Conservation (phyloP, 108 stramenopile genomes). For the Bacterosira constricta region DNA sequence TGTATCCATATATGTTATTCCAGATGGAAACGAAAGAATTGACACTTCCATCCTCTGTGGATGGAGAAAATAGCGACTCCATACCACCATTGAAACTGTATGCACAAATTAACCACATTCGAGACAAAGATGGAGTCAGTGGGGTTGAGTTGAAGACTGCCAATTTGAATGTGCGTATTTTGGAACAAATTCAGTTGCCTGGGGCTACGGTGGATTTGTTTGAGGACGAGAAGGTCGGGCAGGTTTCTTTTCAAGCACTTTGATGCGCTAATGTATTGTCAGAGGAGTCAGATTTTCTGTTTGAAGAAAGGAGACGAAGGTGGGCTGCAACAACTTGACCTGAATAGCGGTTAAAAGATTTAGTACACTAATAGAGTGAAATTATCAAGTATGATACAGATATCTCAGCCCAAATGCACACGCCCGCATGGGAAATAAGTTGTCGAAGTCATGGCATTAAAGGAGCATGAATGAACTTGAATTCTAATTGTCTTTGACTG, state of each 20-base stretch:
- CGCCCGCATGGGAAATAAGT: too few relatives aligned
- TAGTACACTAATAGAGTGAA: too few relatives aligned
- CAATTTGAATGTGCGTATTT: conserved; percentile 40
- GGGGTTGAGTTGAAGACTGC: conserved; percentile 46
- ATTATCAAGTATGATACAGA: too few relatives aligned
- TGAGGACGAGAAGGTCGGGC: conserved; percentile 73
- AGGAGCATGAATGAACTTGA: too few relatives aligned
- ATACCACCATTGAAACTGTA: conserved; percentile 74
- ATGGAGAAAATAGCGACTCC: conserved; percentile 38
- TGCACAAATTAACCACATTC: conserved; percentile 73
- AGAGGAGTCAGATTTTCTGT: too few relatives aligned
- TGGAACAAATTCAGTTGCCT: conserved; percentile 66
- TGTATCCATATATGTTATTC: conserved; percentile 88
- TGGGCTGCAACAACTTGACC: too few relatives aligned
- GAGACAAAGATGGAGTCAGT: conserved; percentile 52
- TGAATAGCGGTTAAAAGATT: too few relatives aligned
- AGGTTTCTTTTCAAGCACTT: conserved; percentile 58
- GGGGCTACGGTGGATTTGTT: conserved; percentile 74
- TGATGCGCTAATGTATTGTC: too few relatives aligned
- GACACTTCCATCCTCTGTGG: conserved; percentile 33
- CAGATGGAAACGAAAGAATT: conserved; percentile 76
- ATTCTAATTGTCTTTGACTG: too few relatives aligned
- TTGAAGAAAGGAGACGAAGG: too few relatives aligned
- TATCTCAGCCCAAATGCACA: too few relatives aligned
- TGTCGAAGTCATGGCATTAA: too few relatives aligned